Evolutionary conservation across 805 yeast species (phyloP), one percentile per base, ranked within the genome.

Genomic region (Starmerella bombicola): DNA sequence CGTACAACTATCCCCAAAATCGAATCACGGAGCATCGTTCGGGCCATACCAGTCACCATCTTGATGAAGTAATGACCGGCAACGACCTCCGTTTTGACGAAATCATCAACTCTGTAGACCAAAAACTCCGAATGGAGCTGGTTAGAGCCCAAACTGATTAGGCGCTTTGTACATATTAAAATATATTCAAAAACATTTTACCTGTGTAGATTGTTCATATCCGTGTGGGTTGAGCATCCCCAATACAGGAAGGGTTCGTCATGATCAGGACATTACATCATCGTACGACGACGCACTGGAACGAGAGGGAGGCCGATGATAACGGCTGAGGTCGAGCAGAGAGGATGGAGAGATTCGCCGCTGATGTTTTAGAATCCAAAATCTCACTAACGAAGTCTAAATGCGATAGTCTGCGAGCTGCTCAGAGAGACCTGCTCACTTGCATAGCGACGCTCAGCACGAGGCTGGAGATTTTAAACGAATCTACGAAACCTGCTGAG

Each of bases 1-100:
- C 98, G 0, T 91, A 91, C 59, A 91, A 91, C 55, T 88, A 71
- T 52, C 85, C 93, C 7, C 96, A 91, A 54, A 85, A 85, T 57
- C 69, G 98, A 51, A 73, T 91, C 36, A 86, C 97, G 0, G 98
- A 91, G 54, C 98, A 91, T 55, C 66, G 98, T 37, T 84, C 95
- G 55, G 85, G 86, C 2, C 74, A 62, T 52, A 74, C 86, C 0
- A 50, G 80, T n/a, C 79, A 82, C 53, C 93, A 85, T 52, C 63
- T 91, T 13, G 74, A 67, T 7, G 79, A 77, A 2, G 69, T 78
- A 26, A 61, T 80, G 71, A 62, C 64, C 13, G 91, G 91, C 2
- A 65, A 64, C 45, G 50, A 41, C 5, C 16, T 5, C 17, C 29
- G 45, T 18, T 55, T 78, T 24, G 78, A 75, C 41, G 72, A 67